phyloP scores from a whole-genome alignment of 257 asterid species.

The Rubia yunnanensis region DNA sequence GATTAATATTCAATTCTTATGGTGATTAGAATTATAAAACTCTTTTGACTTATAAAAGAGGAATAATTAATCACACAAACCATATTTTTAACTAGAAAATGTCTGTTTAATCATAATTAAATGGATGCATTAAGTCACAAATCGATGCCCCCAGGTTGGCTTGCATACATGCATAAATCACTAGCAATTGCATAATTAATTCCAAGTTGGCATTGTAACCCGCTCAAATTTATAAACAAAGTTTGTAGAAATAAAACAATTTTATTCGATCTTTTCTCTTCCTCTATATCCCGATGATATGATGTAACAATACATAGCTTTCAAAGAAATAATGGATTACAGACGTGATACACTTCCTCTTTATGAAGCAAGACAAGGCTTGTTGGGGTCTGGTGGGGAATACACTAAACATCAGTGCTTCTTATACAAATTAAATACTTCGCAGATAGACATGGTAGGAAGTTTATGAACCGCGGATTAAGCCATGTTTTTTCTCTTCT shows the following conservation, averaged over 20 bases:
- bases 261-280: not conserved
- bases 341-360: conserved; percentile 9
- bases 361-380: conserved; percentile 4
- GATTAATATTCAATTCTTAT: too few species aligned
- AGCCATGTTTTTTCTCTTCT: too few species aligned
- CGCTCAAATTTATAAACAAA: not conserved
- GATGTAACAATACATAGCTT: not conserved
- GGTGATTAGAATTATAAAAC: too few species aligned
- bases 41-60: too few species aligned
- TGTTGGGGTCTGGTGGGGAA: conserved; percentile 6
- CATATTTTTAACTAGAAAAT: too few species aligned
- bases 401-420: not conserved
- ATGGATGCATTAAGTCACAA: too few species aligned
- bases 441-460: not conserved
- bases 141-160: too few species aligned
- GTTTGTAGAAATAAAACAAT: not conserved
- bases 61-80: too few species aligned
- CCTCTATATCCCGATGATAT: conserved; percentile 10
- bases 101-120: too few species aligned
- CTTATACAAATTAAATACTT: not conserved
- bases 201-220: not conserved
- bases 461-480: too few species aligned
- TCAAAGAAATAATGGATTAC: conserved; percentile 11
- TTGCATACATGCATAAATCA: not conserved
- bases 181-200: not conserved